Conservation (phyloP, 2,329 filamentous ascomycete genomes). For the Podosphaera fusca region DNA sequence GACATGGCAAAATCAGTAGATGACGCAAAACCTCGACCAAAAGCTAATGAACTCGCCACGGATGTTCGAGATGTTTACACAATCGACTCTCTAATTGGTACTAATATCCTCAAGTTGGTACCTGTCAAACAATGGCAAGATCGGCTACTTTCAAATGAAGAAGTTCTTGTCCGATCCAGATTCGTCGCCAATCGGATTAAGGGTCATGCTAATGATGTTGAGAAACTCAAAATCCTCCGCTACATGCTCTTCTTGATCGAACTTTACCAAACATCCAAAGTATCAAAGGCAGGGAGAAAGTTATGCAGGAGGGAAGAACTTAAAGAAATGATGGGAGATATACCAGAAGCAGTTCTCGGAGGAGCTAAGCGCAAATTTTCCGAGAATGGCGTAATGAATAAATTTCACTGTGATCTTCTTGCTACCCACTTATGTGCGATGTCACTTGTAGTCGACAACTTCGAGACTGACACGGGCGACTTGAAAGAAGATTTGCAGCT, state of each 20-base stretch:
- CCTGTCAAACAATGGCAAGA: conserved; percentile 56
- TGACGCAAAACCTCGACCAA: conserved; percentile 48
- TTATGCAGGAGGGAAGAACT: conserved; percentile 41
- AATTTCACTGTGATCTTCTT: conserved; percentile 48
- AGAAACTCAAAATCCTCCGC: conserved; percentile 33
- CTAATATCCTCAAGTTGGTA: conserved; percentile 41
- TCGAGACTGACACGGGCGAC: conserved; percentile 45
- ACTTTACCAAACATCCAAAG: conserved; percentile 23
- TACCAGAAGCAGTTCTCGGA: conserved; percentile 39
- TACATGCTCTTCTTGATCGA: conserved; percentile 35
- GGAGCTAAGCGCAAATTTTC: conserved; percentile 48
- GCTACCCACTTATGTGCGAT: conserved; percentile 52
- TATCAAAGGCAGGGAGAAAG: conserved; percentile 18
- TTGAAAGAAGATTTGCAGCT: conserved; percentile 49
- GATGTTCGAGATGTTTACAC: conserved; percentile 54
- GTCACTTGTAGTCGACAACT: conserved; percentile 49
- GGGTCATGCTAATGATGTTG: conserved; percentile 27
- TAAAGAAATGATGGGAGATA: conserved; percentile 28
- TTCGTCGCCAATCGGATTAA: conserved; percentile 39
- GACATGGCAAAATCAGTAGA: conserved; percentile 42
- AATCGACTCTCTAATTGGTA: conserved; percentile 39
- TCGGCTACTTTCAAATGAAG: conserved; percentile 31
- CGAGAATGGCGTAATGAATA: conserved; percentile 37
- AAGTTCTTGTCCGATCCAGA: conserved; percentile 31
- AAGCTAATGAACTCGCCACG: conserved; percentile 40